Percentiles rank a stretch among this genome's conserved stretches.
phyloP scores from a whole-genome alignment of 1,284 basidiomycete species.

The Schizophyllum amplum region DNA sequence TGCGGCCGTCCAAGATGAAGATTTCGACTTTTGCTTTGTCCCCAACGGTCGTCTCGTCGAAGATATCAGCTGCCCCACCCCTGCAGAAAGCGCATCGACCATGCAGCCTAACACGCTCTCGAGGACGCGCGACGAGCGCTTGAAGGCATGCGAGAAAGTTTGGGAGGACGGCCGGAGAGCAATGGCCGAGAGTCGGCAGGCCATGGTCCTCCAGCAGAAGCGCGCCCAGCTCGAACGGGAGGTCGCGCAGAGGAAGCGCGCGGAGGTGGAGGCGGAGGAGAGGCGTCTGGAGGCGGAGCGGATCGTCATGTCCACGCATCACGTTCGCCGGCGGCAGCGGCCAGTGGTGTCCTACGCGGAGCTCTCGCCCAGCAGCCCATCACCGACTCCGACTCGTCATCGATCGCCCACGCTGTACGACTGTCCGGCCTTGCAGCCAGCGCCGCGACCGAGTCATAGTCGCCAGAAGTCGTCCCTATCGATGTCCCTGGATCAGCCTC shows the following conservation, averaged over 20 bases:
- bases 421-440: constrained; percentile 15
- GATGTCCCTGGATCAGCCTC: constrained; percentile 10
- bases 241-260: constrained; percentile 16
- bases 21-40: constrained; percentile 53
- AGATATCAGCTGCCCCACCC: constrained; percentile 30
- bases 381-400: constrained; percentile 7
- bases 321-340: constrained; percentile 10
- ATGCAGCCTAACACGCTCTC: constrained; percentile 23
- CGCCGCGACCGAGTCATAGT: constrained; percentile 7
- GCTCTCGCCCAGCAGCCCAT: constrained; percentile 3
- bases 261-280: constrained; percentile 24
- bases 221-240: constrained; percentile 20
- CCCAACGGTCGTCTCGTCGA: constrained; percentile 45
- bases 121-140: constrained; percentile 32
- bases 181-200: constrained; percentile 32
- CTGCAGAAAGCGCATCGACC: constrained; percentile 26
- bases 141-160: constrained; percentile 37
- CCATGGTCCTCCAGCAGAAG: constrained; percentile 22
- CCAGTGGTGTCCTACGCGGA: constrained; percentile 8
- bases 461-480: constrained; percentile 9
- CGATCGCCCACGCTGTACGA: constrained; percentile 17
- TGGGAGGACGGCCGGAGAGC: constrained; percentile 45
- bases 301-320: constrained; percentile 12
- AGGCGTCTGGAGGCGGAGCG: constrained; percentile 18
- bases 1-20: constrained; percentile 53